A percentile compares a stretch with the other conserved stretches of the same genome.
Evolutionary conservation across 176 grass and related monocot genomes (phyloP).

Genomic region (Themeda triandra): DNA sequence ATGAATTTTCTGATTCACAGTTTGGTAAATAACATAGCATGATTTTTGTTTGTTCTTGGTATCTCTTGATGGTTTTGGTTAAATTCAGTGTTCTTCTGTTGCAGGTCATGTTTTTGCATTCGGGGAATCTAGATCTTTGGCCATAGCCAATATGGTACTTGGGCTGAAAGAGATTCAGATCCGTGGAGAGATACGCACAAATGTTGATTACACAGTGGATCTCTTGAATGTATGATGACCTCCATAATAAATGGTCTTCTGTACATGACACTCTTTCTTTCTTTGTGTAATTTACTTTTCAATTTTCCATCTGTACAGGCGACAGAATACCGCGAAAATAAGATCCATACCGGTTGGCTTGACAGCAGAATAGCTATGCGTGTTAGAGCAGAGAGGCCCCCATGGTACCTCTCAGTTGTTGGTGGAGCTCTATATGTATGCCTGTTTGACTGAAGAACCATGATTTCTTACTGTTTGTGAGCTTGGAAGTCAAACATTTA

Average conservation of each 20-base stretch:
- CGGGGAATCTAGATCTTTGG: slow-evolving; percentile 87
- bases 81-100: slow-evolving; percentile 24
- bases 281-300: background rate
- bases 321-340: slow-evolving; percentile 89
- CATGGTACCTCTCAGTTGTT: slow-evolving; percentile 99
- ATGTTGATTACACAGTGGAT: slow-evolving; percentile 99
- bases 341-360: slow-evolving; percentile 96
- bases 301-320: slow-evolving; percentile 47
- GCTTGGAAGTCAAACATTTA: slow-evolving; percentile 5
- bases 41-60: background rate
- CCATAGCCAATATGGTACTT: slow-evolving; percentile 99
- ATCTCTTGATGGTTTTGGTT: slow-evolving; percentile 15
- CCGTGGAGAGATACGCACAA: slow-evolving; percentile 91
- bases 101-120: slow-evolving; percentile 99
- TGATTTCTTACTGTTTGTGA: slow-evolving; percentile 26
- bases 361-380: slow-evolving; percentile 99
- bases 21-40: slow-evolving; percentile 62
- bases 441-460: slow-evolving; percentile 14
- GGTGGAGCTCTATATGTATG: slow-evolving; percentile 93
- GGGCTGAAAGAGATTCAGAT: slow-evolving; percentile 99
- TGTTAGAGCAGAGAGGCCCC: slow-evolving; percentile 97
- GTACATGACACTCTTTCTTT: slow-evolving; percentile 11
- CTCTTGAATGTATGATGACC: slow-evolving; percentile 90
- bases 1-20: slow-evolving; percentile 98
- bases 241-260: slow-evolving; percentile 2